Base-by-base conservation (phyloP, 805 yeast species). In the Cyberlindnera maclurae region DNA sequence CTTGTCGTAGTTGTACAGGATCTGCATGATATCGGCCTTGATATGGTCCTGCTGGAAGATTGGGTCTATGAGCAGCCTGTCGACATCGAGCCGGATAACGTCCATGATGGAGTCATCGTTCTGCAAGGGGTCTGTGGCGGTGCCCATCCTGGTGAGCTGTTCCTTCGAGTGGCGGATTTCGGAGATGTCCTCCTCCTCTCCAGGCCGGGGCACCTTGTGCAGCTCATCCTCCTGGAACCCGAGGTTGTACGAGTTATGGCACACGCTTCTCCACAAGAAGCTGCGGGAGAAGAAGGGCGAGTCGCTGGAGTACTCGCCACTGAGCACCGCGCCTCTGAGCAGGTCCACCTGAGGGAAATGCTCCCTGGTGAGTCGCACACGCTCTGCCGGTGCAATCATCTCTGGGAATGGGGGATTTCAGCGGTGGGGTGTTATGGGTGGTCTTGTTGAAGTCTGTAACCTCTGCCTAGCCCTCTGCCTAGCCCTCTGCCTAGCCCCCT, bases 81-180 rank as follows among this genome's bases (percentile, higher is more conserved):
- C 56, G 15, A 54, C 57, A 28, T 55, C 59, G 40, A 55, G 38
- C 12, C 37, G 37, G 10, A 55, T 55, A 4, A 55, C 54, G 12
- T 49, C 51, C 9, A 55, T 28, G n/a, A 43, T 41, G 6, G 42
- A 43, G 7, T 33, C 37, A 12, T 41, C 49, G 11, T 33, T 3
- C 11, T 38, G 31, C 12, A 47, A 24, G 6, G 51, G 51, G 22
- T 49, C 47, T 1, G 29, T 26, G 2, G 15, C 15, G 2, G 34
- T 34, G n/a, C 33, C 5, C 13, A 36, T 29, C 13, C 40, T 38
- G 1, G 18, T n/a, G 2, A 46, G 31, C 10, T 36, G 33, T 7
- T 29, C 27, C 18, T 43, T 44, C 4, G 33, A 16, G 32, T 42
- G 44, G 12, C 20, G n/a, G 6, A 26, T 29, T 16, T 37, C 37